Conservation (phyloP, 2,329 filamentous ascomycete species). For the Aspergillus eucalypticola region DNA sequence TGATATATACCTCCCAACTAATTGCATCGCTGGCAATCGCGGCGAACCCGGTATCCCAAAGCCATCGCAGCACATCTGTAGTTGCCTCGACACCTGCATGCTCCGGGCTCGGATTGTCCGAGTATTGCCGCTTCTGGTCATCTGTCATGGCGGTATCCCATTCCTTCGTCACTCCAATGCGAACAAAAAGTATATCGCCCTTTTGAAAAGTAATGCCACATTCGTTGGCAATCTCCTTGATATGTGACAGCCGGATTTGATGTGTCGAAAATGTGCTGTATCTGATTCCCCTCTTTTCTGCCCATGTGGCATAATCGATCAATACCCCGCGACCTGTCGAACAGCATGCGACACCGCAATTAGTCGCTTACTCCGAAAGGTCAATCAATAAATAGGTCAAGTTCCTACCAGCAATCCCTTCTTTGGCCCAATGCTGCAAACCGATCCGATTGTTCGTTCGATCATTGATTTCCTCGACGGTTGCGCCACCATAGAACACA, state of each 20-base stretch:
- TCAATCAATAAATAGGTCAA: too few relatives aligned
- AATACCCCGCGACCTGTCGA: conserved; percentile 52
- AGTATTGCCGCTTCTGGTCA: conserved; percentile 32
- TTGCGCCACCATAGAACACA: conserved; percentile 54
- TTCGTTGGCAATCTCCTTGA: conserved; percentile 44
- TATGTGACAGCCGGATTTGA: conserved; percentile 37
- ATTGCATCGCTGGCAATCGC: conserved; percentile 61
- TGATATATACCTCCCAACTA: conserved; percentile 52
- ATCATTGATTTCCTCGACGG: conserved; percentile 49
- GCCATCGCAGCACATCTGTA: conserved; percentile 55
- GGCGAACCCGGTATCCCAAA: conserved; percentile 60
- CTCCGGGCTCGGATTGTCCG: conserved; percentile 41
- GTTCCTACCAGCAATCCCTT: conserved; percentile 47
- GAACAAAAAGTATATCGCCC: conserved; percentile 57
- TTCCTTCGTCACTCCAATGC: conserved; percentile 44
- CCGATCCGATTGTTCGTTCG: conserved; percentile 48
- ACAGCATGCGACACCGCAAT: not conserved
- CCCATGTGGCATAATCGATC: conserved; percentile 53
- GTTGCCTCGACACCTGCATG: conserved; percentile 54
- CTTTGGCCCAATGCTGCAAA: conserved; percentile 51
- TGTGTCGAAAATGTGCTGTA: conserved; percentile 47
- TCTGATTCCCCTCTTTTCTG: conserved; percentile 40
- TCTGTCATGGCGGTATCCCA: conserved; percentile 44
- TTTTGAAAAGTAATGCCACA: conserved; percentile 48
- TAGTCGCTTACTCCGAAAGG: not conserved